Conservation (phyloP, 1,284 basidiomycete species). For the Puccinia horiana region DNA sequence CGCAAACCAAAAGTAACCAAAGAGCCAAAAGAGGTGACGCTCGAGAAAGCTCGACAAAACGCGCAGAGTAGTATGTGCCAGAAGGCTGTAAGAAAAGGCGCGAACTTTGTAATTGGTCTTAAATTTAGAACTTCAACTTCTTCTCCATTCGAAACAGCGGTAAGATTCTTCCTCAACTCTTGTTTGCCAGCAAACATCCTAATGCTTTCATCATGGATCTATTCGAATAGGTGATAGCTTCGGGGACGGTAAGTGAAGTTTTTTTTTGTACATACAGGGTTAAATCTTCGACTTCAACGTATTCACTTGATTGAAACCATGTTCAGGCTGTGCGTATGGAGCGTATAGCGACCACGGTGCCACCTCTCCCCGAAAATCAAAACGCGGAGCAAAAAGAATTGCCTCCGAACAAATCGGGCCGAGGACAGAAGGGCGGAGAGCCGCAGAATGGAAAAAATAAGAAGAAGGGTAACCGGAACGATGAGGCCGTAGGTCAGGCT, state of each 20-base stretch:
- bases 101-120: slow-evolving; percentile 22
- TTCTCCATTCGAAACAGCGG: not conserved
- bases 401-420: not conserved
- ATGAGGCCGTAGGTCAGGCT: not conserved
- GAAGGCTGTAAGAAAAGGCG: slow-evolving; percentile 7
- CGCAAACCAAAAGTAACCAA: slow-evolving; percentile 9
- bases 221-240: not conserved
- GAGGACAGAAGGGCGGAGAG: slow-evolving; percentile 12
- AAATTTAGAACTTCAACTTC: not conserved
- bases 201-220: not conserved
- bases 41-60: not conserved
- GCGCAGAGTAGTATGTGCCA: not conserved
- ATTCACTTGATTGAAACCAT: not conserved
- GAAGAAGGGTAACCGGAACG: slow-evolving; percentile 24
- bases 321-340: slow-evolving; percentile 10
- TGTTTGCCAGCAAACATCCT: not conserved
- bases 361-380: not conserved
- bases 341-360: not conserved
- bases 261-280: not conserved
- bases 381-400: not conserved
- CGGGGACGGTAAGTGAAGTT: slow-evolving; percentile 6
- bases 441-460: slow-evolving; percentile 1
- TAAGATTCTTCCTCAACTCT: not conserved
- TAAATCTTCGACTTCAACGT: not conserved
- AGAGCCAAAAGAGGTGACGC: not conserved